Conservation (phyloP, 148 eudicot genomes). For the Polygonum aviculare region DNA sequence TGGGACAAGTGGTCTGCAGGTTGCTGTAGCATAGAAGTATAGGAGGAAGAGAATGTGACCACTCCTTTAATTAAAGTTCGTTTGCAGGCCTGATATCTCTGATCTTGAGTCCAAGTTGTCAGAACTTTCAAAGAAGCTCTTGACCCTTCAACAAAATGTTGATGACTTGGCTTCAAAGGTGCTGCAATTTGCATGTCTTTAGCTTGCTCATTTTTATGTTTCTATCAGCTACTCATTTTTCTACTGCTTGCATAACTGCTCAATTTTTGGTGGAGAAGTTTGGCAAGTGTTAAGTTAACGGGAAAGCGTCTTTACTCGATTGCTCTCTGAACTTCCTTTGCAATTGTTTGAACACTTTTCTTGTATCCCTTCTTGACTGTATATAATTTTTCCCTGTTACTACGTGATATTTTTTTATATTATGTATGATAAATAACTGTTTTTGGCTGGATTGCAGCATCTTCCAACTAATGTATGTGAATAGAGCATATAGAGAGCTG, state of each 20-base stretch:
- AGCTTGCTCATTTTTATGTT: slow-evolving; percentile 8
- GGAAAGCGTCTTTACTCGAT: background rate
- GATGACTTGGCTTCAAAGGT: slow-evolving; percentile 96
- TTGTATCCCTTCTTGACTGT: no score
- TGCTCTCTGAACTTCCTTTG: background rate
- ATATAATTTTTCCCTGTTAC: background rate
- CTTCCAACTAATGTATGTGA: background rate
- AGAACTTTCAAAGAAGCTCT: slow-evolving; percentile 67
- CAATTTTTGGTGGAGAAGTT: background rate
- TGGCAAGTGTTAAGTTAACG: background rate
- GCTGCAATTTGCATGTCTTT: slow-evolving; percentile 7
- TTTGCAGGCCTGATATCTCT: slow-evolving; percentile 86
- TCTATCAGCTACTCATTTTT: background rate
- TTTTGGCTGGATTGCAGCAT: background rate
- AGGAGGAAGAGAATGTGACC: background rate
- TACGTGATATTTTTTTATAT: background rate
- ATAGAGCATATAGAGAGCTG: background rate
- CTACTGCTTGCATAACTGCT: background rate
- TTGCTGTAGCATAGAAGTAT: slow-evolving; percentile 2
- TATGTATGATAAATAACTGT: background rate
- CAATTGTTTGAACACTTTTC: background rate
- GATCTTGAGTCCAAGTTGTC: slow-evolving; percentile 83
- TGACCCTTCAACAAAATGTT: slow-evolving; percentile 82
- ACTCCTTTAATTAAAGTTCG: slow-evolving; percentile 25
- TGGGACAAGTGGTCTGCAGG: background rate